A percentile compares a stretch with the other conserved stretches of the same genome.
Evolutionary conservation across 176 grass and related monocot genomes (phyloP).

Genomic region (Bolboschoenus planiculmis): DNA sequence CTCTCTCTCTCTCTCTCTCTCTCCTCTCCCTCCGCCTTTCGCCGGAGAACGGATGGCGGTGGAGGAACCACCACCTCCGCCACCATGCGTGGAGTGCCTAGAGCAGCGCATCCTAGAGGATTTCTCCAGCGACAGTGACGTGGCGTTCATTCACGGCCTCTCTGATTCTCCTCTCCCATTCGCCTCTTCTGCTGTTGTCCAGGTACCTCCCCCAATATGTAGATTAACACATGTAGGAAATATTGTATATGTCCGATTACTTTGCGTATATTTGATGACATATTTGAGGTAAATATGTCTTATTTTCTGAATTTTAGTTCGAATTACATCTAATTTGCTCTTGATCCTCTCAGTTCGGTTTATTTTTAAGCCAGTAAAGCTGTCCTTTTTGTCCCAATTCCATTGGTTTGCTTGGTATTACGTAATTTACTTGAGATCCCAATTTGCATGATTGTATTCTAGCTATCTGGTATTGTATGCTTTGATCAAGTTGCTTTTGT

Average conservation of each 20-base stretch:
- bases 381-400: neutral
- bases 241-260: neutral
- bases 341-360: neutral
- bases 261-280: neutral
- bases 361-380: neutral
- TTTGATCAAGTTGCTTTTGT: neutral
- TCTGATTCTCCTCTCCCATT: conserved; percentile 71
- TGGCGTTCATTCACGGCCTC: conserved; percentile 65
- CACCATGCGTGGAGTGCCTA: conserved; percentile 70
- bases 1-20: neutral
- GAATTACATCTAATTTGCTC: neutral
- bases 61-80: conserved; percentile 16
- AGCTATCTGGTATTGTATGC: neutral
- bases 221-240: neutral
- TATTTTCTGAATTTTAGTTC: neutral
- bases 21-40: neutral
- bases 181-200: conserved; percentile 60
- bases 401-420: neutral
- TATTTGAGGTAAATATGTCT: neutral
- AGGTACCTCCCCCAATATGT: conserved; percentile 31
- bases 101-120: conserved; percentile 47
- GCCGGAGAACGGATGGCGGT: conserved; percentile 22
- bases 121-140: conserved; percentile 29
- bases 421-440: neutral
- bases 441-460: neutral